phyloP scores from a whole-genome alignment of 352 stramenopile species.

The Thraustochytrium sp. region DNA sequence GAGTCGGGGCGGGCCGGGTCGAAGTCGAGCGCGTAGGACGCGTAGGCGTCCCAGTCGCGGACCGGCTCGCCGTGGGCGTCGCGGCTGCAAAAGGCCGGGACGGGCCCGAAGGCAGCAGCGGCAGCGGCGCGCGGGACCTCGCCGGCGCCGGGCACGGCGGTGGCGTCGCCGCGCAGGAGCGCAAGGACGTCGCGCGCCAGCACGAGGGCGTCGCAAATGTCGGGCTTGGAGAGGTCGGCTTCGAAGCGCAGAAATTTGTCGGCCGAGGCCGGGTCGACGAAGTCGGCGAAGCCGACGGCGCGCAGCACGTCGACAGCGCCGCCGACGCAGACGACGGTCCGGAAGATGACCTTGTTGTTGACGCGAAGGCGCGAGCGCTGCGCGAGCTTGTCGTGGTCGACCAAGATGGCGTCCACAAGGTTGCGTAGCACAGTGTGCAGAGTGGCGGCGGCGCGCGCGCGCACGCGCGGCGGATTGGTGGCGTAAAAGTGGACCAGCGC shows the following conservation, averaged over 20 bases:
- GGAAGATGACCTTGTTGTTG: neutral
- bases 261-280: neutral
- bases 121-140: neutral
- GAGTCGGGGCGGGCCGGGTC: neutral
- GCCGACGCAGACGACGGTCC: neutral
- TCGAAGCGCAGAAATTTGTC: constrained; percentile 5
- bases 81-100: constrained; percentile 2
- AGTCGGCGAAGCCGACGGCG: neutral
- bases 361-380: neutral
- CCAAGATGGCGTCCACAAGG: constrained; percentile 5
- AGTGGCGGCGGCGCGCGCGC: neutral
- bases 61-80: neutral
- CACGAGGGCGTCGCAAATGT: neutral
- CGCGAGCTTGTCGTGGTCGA: neutral
- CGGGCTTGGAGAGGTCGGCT: neutral
- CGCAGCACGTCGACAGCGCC: neutral
- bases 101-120: neutral
- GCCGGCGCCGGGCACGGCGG: neutral
- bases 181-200: constrained; percentile 3
- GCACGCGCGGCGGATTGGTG: neutral
- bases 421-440: neutral
- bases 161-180: neutral
- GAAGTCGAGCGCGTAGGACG: neutral
- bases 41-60: neutral
- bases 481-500: constrained; percentile 22